These are phyloP conservation scores for Russula virescens DNA, from an alignment of 768 basidiomycete genomes.

Conservation along the genomic window DNA sequence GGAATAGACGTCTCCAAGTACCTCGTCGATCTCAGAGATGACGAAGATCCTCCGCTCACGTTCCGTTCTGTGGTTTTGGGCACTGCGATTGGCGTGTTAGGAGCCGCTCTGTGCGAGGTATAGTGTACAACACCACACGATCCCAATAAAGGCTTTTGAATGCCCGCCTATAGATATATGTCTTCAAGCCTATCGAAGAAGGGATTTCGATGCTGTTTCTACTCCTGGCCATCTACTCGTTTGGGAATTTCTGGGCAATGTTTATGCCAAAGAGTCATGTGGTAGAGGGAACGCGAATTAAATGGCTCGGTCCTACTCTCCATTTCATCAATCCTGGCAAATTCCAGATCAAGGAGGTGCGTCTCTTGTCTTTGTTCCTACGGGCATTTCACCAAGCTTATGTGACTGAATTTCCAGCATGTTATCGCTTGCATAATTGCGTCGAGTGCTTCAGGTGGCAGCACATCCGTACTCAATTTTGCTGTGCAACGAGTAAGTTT, in stretches of 20 bases:
- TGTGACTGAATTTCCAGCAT: slow-evolving; percentile 36
- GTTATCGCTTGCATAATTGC: slow-evolving; percentile 52
- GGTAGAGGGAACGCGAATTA: slow-evolving; percentile 42
- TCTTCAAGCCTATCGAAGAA: slow-evolving; percentile 53
- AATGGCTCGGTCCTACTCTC: slow-evolving; percentile 36
- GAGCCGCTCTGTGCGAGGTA: slow-evolving; percentile 52
- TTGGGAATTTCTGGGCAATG: slow-evolving; percentile 47
- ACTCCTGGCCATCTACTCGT: slow-evolving; percentile 46
- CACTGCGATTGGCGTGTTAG: slow-evolving; percentile 50
- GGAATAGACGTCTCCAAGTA: slow-evolving; percentile 50
- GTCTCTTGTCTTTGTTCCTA: neutral
- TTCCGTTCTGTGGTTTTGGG: slow-evolving; percentile 52
- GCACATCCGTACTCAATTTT: slow-evolving; percentile 53
- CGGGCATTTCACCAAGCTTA: neutral
- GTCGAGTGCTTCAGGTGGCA: slow-evolving; percentile 49
- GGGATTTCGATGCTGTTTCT: slow-evolving; percentile 52
- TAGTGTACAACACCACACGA: slow-evolving; percentile 5
- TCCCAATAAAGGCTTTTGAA: neutral
- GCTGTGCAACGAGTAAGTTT: slow-evolving; percentile 48
- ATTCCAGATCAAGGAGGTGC: slow-evolving; percentile 57
- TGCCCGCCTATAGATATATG: slow-evolving; percentile 41
- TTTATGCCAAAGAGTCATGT: slow-evolving; percentile 39
- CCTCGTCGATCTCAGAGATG: slow-evolving; percentile 53
- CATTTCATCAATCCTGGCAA: slow-evolving; percentile 51
- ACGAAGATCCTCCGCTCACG: slow-evolving; percentile 50